A percentile compares a stretch with the other conserved stretches of the same genome.
These are phyloP conservation scores for Trametes coccinea DNA, from an alignment of 768 basidiomycete genomes.

Conservation along the genomic window DNA sequence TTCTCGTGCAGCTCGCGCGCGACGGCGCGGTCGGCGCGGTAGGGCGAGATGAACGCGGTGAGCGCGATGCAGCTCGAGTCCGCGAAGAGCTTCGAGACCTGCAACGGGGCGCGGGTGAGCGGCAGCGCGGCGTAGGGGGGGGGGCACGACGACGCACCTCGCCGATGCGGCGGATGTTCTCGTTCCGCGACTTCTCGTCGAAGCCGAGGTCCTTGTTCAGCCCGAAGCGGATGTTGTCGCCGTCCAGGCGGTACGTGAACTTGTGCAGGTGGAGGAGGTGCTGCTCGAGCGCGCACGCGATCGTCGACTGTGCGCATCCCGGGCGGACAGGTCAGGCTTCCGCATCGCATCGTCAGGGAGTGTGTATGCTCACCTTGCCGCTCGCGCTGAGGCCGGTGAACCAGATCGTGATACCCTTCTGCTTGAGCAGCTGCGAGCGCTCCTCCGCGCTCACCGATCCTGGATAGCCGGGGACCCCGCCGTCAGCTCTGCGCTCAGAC, in stretches of 20 bases:
- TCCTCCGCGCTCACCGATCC: constrained; percentile 73
- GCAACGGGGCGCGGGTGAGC: not conserved
- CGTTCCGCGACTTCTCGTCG: constrained; percentile 85
- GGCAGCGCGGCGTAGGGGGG: too few species aligned
- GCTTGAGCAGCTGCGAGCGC: constrained; percentile 65
- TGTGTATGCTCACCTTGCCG: constrained; percentile 67
- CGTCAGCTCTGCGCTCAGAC: not conserved
- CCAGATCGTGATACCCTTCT: constrained; percentile 94
- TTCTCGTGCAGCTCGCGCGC: constrained; percentile 83
- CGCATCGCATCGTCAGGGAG: not conserved
- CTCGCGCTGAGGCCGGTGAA: constrained; percentile 94
- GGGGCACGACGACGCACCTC: constrained; percentile 56
- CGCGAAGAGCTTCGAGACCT: constrained; percentile 95
- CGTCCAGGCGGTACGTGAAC: constrained; percentile 91
- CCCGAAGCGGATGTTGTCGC: constrained; percentile 94
- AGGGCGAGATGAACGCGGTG: constrained; percentile 99
- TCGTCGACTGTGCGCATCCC: constrained; percentile 70
- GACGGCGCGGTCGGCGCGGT: constrained; percentile 78
- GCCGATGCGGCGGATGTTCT: constrained; percentile 96
- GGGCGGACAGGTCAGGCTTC: not conserved
- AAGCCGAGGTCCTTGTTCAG: constrained; percentile 97
- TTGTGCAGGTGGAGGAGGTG: constrained; percentile 85
- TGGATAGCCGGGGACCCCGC: not conserved
- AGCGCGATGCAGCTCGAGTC: constrained; percentile 83
- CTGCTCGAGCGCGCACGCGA: constrained; percentile 96